phyloP scores from a whole-genome alignment of 2,329 filamentous ascomycete genomes.

The Claviceps sp. region DNA sequence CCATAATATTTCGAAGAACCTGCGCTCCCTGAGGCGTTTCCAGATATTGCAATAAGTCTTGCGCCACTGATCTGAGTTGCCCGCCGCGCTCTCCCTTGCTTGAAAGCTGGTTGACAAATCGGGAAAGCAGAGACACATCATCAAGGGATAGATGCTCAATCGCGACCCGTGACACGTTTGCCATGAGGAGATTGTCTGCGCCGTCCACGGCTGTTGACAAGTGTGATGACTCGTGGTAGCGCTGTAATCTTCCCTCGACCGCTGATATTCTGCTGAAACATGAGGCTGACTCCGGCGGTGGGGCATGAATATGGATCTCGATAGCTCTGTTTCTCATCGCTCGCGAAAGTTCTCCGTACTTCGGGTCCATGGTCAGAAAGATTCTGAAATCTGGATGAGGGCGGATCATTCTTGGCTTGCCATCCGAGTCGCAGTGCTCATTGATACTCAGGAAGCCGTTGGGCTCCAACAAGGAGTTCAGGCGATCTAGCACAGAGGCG shows the following conservation, averaged over 20 bases:
- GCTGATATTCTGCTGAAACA: slow-evolving; percentile 28
- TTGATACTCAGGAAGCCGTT: slow-evolving; percentile 82
- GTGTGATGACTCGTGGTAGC: slow-evolving; percentile 29
- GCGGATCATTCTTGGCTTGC: slow-evolving; percentile 63
- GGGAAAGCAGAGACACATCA: slow-evolving; percentile 28
- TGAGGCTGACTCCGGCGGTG: slow-evolving; percentile 18
- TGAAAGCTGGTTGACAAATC: slow-evolving; percentile 16
- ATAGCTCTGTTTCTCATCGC: slow-evolving; percentile 94
- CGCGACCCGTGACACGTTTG: slow-evolving; percentile 20
- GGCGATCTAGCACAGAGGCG: slow-evolving; percentile 80
- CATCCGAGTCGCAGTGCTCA: slow-evolving; percentile 75
- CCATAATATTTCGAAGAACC: slow-evolving; percentile 19
- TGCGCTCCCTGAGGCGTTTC: slow-evolving; percentile 18
- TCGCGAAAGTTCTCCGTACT: slow-evolving; percentile 83
- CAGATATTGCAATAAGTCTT: slow-evolving; percentile 17
- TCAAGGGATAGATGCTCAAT: slow-evolving; percentile 34
- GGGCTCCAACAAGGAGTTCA: slow-evolving; percentile 90
- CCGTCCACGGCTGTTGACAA: slow-evolving; percentile 16
- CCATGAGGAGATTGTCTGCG: slow-evolving; percentile 10
- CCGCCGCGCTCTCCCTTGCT: slow-evolving; percentile 1
- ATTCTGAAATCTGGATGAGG: slow-evolving; percentile 83
- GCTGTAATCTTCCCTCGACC: slow-evolving; percentile 36
- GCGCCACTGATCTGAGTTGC: slow-evolving; percentile 8
- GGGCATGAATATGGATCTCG: slow-evolving; percentile 62
- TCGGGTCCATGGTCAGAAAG: slow-evolving; percentile 86